Evolutionary conservation across 805 yeast genomes (phyloP), one percentile per base, ranked within the genome.

Genomic region (Myxozyma sirexii): DNA sequence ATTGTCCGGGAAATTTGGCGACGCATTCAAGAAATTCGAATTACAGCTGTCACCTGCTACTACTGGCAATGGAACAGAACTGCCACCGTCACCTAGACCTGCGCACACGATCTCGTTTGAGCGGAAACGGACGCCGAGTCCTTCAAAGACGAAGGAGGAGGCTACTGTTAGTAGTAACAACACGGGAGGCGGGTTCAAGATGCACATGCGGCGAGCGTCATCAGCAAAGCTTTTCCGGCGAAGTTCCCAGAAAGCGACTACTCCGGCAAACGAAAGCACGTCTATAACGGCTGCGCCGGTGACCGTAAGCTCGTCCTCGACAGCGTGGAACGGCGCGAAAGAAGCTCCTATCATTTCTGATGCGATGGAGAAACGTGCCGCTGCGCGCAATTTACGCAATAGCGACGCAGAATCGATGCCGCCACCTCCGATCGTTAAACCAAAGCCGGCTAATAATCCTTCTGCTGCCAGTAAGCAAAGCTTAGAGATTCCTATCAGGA

Each of bases 1-100:
- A 24, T 15, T 62, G 12, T 38, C 61, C 5, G 66, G 64, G 8
- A 62, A 62, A 27, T 60, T 62, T 55, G 64, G 65, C 27, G 66
- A 62, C 13, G 66, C 66, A 0, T 56, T 62, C 23, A 39, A 54
- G 44, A 54, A 55, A 19, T 62, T 62, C 23, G 66, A 62, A 29
- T 57, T 49, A 53, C 51, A 33, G 6, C 31, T 49, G 24, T 42
- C 47, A 3, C 23, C 42, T 10, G 4, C 46, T n/a, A 38, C 44
- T 2, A 45, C 13, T 24, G 13, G 12, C 13, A 4, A 5, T 12
- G 15, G 24, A 15, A 19, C 10, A 4, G 47, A 27, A 31, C 42
- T n/a, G 29, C 29, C 45, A 21, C 44, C 29, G 15, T 48, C 43
- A 2, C 53, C 53, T 35, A 12, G 41, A 13, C 31, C 47, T 2